Percentiles rank a stretch among this genome's conserved stretches.
These are phyloP conservation scores for Pigoraptor vietnamica DNA, from an alignment of 78 protist genomes.

Conservation along the genomic window DNA sequence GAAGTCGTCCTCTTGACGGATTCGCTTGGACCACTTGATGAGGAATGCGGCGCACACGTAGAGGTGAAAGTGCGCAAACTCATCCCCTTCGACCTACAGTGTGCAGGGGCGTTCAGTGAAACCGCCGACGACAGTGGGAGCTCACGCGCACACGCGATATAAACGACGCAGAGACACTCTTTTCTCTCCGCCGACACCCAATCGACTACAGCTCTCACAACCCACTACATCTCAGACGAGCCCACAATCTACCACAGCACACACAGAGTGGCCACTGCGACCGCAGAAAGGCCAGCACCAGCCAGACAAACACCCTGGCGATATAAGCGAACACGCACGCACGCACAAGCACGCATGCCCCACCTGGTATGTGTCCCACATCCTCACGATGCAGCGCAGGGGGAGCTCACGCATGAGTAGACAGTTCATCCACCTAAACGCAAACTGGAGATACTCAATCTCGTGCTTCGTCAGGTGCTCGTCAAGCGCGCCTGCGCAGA, in stretches of 20 bases:
- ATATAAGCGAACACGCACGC: constrained; percentile 10
- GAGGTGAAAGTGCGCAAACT: constrained; percentile 68
- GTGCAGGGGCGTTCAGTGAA: too few relatives aligned
- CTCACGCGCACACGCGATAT: too few relatives aligned
- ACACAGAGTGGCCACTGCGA: not conserved
- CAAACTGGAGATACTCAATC: constrained; percentile 75
- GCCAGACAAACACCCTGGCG: not conserved
- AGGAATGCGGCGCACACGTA: constrained; percentile 94
- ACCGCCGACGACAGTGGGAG: too few relatives aligned
- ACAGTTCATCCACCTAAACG: constrained; percentile 98
- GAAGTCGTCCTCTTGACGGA: constrained; percentile 61
- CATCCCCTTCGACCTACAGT: constrained; percentile 30
- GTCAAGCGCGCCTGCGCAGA: not conserved
- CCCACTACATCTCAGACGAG: not conserved
- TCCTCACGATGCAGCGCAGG: constrained; percentile 45
- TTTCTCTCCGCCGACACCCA: not conserved
- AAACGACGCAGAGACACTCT: not conserved
- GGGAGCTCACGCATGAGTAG: constrained; percentile 86
- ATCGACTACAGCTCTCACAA: not conserved
- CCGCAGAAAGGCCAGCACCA: not conserved
- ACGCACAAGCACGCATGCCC: constrained; percentile 7
- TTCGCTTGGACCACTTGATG: constrained; percentile 39
- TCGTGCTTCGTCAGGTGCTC: constrained; percentile 57
- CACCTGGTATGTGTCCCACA: constrained; percentile 85
- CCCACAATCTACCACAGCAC: not conserved